Base-by-base conservation (phyloP, 352 stramenopile species). In the Phytophthora agathidicida region DNA sequence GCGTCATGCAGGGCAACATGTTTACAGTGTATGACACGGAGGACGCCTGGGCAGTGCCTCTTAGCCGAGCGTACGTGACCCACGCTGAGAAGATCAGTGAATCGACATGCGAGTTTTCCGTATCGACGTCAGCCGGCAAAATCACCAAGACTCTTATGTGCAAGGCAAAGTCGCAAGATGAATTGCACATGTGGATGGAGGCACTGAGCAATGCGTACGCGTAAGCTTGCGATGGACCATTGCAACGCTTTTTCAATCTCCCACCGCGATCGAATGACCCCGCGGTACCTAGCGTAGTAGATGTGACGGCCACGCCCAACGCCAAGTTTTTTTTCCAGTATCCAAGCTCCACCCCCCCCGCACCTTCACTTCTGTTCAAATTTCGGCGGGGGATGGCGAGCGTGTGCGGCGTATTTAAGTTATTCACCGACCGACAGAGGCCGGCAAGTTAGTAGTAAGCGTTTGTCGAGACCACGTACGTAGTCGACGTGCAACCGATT, bases 21-120 rank as follows among this genome's bases (percentile, higher is more conserved):
- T 91, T 94, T 36, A 91, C 84, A 1, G 75, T 92, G 20, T 91
- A 94, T 65, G 84, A 91, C 39, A 89, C 77, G 37, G 83, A 92
- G 53, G 80, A 94, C 43, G 75, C 84, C 5, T 94, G 84, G 84
- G 81, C 82, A 2, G 84, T 94, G 5, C 84, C 84, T 7, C 74
- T 89, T 8, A 90, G 75, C 26, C 82, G 84, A 26, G 82, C 80
- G 6, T 94, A 94, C 65, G 80, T 94, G 33, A 88, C 75, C 6
- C 67, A 76, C 24, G 72, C 80, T 5, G 75, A 88, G 49, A 89
- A 91, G 66, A 75, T 86, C 44, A 86, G 73, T 44, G 65, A 71
- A 37, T 36, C 72, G 0, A 71, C 77, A 23, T 87, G 80, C 45
- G 75, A 89, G 61, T 84, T 94, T 66, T 74, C 57, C 2, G 66